A percentile compares a stretch with the other conserved stretches of the same genome.
Conservation (phyloP, 192 early-diverging fungal species). For the Backusella luteola region DNA sequence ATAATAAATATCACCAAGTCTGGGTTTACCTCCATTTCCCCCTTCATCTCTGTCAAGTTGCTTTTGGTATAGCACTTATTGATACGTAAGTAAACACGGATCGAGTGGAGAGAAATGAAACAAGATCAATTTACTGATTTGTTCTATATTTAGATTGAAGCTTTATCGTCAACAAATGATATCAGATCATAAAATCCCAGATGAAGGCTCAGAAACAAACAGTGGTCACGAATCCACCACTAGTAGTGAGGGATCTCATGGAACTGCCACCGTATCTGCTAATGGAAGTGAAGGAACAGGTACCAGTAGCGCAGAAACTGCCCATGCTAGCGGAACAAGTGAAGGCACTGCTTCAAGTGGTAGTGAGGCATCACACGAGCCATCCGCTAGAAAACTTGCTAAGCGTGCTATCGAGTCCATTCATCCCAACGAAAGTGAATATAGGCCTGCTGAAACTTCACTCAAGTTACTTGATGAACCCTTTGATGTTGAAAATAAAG, state of each 20-base stretch:
- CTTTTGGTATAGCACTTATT: constrained; percentile 41
- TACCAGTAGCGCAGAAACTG: background rate
- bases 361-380: background rate
- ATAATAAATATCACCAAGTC: constrained; percentile 34
- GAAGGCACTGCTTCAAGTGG: background rate
- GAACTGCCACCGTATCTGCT: background rate
- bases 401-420: background rate
- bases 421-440: background rate
- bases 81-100: constrained; percentile 23
- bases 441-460: background rate
- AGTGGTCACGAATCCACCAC: background rate
- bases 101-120: too few relatives aligned
- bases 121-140: background rate
- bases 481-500: background rate
- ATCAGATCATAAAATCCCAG: background rate
- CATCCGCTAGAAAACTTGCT: constrained; percentile 2
- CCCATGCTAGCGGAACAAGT: background rate
- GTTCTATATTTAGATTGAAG: constrained; percentile 6
- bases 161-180: constrained; percentile 25
- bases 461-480: background rate
- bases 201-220: background rate
- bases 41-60: constrained; percentile 43
- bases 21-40: constrained; percentile 51
- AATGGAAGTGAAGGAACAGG: background rate
- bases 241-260: background rate